Evolutionary conservation across 805 yeast species (phyloP).

Genomic region (Nakazawaea wyomingensis): DNA sequence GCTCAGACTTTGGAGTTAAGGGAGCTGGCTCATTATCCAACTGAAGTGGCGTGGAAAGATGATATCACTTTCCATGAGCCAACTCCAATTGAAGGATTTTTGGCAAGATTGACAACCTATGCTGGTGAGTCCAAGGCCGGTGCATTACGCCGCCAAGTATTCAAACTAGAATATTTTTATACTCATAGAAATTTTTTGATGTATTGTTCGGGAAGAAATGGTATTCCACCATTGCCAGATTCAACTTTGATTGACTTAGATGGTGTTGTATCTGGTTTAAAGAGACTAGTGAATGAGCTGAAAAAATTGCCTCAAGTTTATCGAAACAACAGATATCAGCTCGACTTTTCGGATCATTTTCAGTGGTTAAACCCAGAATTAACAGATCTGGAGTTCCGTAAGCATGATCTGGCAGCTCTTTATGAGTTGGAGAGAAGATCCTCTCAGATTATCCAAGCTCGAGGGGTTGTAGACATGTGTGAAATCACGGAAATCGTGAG

Average conservation of each 20-base stretch:
- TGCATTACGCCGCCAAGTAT: constrained; percentile 30
- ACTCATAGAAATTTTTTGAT: constrained; percentile 59
- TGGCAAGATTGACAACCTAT: constrained; percentile 50
- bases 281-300: constrained; percentile 18
- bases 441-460: constrained; percentile 49
- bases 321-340: constrained; percentile 48
- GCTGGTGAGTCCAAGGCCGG: constrained; percentile 33
- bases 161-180: constrained; percentile 56
- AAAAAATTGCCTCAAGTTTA: constrained; percentile 31
- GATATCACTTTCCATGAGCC: constrained; percentile 47
- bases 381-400: constrained; percentile 34
- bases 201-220: constrained; percentile 47
- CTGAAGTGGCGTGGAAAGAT: constrained; percentile 18
- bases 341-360: constrained; percentile 47
- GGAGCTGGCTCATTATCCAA: constrained; percentile 35
- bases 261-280: constrained; percentile 25
- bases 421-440: constrained; percentile 61
- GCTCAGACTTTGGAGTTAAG: constrained; percentile 62
- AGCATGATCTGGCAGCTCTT: constrained; percentile 53
- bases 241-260: constrained; percentile 15
- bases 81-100: constrained; percentile 74
- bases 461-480: constrained; percentile 56
- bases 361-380: constrained; percentile 50
- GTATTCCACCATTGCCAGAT: constrained; percentile 57
- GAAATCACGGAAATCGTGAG: constrained; percentile 36